A percentile compares a stretch with the other conserved stretches of the same genome.
These are phyloP conservation scores for Tolypocladium inflatum DNA, from an alignment of 2,329 filamentous ascomycete species.

Conservation along the genomic window DNA sequence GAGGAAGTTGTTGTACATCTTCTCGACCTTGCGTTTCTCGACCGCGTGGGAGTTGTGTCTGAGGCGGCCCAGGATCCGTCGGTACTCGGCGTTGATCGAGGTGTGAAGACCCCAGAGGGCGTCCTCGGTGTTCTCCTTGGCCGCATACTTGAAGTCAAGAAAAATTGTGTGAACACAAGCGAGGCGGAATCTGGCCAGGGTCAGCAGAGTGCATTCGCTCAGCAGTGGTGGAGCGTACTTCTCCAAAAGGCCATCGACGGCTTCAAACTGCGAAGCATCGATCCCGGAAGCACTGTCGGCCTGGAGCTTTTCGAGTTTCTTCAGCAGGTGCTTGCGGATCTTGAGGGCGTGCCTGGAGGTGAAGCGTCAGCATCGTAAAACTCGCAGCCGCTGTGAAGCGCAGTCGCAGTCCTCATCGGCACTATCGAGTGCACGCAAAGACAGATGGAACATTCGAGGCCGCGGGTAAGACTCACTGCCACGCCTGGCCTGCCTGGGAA, in stretches of 20 bases:
- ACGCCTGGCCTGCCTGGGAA: constrained; percentile 24
- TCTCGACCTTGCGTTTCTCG: constrained; percentile 67
- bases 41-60: constrained; percentile 43
- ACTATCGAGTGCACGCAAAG: not conserved
- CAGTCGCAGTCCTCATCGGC: not conserved
- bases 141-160: constrained; percentile 58
- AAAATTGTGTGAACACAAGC: constrained; percentile 66
- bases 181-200: constrained; percentile 50
- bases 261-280: constrained; percentile 32
- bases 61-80: constrained; percentile 54
- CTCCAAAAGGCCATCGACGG: constrained; percentile 32
- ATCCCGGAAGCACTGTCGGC: constrained; percentile 22
- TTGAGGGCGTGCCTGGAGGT: constrained; percentile 30
- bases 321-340: constrained; percentile 30
- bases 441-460: not conserved
- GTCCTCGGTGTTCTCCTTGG: constrained; percentile 53
- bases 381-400: not conserved
- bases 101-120: constrained; percentile 73
- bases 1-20: constrained; percentile 74
- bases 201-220: constrained; percentile 4
- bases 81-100: constrained; percentile 69
- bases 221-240: not conserved
- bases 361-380: constrained; percentile 4
- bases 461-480: constrained; percentile 24
- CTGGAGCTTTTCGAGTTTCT: constrained; percentile 33